Evolutionary conservation across 2,329 filamentous ascomycete species (phyloP), one percentile per base, ranked within the genome.

Genomic region (Chaetomiaceae sp.): DNA sequence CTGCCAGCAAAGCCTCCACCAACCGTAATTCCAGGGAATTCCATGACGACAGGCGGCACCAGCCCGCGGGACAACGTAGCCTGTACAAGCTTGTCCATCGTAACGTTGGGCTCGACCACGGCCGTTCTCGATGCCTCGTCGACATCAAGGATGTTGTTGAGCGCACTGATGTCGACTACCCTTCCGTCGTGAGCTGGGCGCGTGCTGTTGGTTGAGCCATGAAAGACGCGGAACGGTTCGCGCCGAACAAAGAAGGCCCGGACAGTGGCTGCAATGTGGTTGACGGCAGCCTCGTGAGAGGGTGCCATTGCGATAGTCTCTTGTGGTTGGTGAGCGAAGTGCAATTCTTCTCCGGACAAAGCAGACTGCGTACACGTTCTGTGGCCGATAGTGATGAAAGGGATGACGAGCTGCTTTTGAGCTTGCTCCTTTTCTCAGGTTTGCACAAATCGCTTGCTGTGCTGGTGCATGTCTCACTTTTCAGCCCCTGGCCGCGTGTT

Each of bases 171-270:
- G 66, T 89, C 85, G 51, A 91, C 75, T 9, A 82, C 79, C 61
- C 80, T 80, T 65, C 76, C 75, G 27, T 75, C 75, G 19, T 73
- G 70, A 7, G 76, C 75, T 23, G 78, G 77, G 7, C 88, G 83
- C 34, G 88, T 91, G 68, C 83, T 88, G 71, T 89, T 90, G 23
- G 87, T 90, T 0, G 85, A 83, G 56, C 88, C 88, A 69, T 91
- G 87, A 62, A 83, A 87, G 65, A 91, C 84, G 14, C 87, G 79
- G 68, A 88, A 91, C 2, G 84, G 80, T 42, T 52, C 25, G 17
- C 34, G 14, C 4, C 25, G 33, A 7, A 19, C 62, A 47, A 75
- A 66, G 59, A 81, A 80, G 7, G 72, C 62, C 55, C 68, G 66
- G 29, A 80, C 70, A n/a, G 72, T 67, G 25, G 67, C 63, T 0